phyloP scores from a whole-genome alignment of 108 stramenopile genomes.

The Cylindrotheca closterium region DNA sequence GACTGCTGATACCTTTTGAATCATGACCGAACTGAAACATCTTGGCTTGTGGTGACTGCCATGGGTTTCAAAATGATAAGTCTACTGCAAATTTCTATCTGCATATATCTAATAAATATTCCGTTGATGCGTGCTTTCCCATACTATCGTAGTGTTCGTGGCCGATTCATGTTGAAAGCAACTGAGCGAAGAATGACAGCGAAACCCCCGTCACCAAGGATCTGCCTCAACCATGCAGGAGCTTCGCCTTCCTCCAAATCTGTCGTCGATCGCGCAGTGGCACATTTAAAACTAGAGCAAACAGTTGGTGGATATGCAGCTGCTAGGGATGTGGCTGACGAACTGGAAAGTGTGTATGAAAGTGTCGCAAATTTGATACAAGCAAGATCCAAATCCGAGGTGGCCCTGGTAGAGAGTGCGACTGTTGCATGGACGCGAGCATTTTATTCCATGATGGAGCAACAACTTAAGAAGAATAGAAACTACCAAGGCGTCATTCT shows the following conservation, averaged over 20 bases:
- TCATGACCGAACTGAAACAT: too few species aligned
- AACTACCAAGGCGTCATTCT: constrained; percentile 47
- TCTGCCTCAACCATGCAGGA: constrained; percentile 79
- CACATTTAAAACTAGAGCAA: constrained; percentile 59
- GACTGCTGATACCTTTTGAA: too few species aligned
- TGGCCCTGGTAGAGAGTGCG: constrained; percentile 72
- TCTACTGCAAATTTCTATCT: too few species aligned
- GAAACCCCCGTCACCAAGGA: too few species aligned
- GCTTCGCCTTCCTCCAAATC: constrained; percentile 64
- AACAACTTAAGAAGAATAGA: constrained; percentile 10
- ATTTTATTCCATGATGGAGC: constrained; percentile 71
- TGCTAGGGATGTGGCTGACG: constrained; percentile 32
- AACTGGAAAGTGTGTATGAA: constrained; percentile 56
- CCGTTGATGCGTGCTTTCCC: too few species aligned
- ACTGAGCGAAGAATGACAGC: too few species aligned
- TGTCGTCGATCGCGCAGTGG: constrained; percentile 44
- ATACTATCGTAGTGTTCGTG: too few species aligned
- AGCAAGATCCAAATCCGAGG: constrained; percentile 25
- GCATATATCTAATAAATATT: too few species aligned
- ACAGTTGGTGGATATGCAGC: constrained; percentile 73
- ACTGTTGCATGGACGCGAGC: constrained; percentile 78
- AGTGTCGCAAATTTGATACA: constrained; percentile 44
- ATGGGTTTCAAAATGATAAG: too few species aligned
- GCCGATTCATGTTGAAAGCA: too few species aligned
- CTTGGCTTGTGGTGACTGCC: too few species aligned